Evolutionary conservation across 2,329 filamentous ascomycete species (phyloP).

Genomic region (Diplodia mutila): DNA sequence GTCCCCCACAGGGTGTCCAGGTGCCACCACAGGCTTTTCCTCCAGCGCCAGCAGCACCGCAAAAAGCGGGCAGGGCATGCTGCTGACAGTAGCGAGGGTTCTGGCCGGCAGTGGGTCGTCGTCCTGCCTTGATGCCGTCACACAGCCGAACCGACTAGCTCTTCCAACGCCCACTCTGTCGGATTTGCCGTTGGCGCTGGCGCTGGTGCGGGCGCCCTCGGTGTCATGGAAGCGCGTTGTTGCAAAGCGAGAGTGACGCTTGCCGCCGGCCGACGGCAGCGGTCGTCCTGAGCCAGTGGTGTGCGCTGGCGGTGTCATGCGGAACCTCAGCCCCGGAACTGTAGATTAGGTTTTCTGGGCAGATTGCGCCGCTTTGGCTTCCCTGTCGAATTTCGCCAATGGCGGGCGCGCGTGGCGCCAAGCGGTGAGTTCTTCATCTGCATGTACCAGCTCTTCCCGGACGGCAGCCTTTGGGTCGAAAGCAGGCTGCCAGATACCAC

Average conservation of each 20-base stretch:
- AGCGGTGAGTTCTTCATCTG: slow-evolving; percentile 9
- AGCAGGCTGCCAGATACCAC: slow-evolving; percentile 2
- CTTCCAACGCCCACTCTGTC: slow-evolving; percentile 11
- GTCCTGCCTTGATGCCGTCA: background rate
- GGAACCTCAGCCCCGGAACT: slow-evolving; percentile 4
- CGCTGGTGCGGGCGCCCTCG: too few species aligned
- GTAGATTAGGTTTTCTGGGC: slow-evolving; percentile 10
- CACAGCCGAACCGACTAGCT: slow-evolving; percentile 7
- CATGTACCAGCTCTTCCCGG: background rate
- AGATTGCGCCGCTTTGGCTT: background rate
- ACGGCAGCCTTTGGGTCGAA: slow-evolving; percentile 3
- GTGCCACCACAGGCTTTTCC: slow-evolving; percentile 15
- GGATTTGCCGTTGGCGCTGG: slow-evolving; percentile 6
- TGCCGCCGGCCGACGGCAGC: slow-evolving; percentile 1
- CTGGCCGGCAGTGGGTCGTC: background rate
- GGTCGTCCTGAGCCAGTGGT: background rate
- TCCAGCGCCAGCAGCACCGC: background rate
- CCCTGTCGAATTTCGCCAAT: slow-evolving; percentile 2
- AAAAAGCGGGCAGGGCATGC: background rate
- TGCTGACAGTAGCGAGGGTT: background rate
- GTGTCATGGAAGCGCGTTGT: too few species aligned
- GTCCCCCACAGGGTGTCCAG: background rate
- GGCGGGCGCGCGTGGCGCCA: slow-evolving; percentile 4
- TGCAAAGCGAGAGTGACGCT: background rate
- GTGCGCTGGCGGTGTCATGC: slow-evolving; percentile 12